phyloP scores from a whole-genome alignment of 441 rosid genomes.

The Iberis amara region DNA sequence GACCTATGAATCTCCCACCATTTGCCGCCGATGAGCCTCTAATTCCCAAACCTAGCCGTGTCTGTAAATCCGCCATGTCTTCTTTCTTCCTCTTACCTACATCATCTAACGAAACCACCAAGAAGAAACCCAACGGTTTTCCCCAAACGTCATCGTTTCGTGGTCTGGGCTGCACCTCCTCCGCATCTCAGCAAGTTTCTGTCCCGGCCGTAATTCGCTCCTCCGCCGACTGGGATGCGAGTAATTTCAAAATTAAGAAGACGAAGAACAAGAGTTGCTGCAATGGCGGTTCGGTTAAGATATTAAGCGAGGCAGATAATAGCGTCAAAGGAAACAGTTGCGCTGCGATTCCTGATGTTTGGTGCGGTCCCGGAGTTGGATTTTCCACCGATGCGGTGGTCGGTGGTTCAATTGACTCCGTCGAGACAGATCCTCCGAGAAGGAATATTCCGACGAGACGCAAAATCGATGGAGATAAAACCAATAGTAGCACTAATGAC shows the following conservation, averaged over 20 bases:
- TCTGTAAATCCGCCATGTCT: slow-evolving; percentile 38
- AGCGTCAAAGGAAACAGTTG: slow-evolving; percentile 33
- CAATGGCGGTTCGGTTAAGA: slow-evolving; percentile 25
- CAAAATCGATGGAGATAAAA: slow-evolving; percentile 56
- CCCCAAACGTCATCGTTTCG: slow-evolving; percentile 45
- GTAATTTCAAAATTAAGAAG: slow-evolving; percentile 44
- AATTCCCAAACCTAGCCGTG: slow-evolving; percentile 30
- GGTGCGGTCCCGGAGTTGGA: slow-evolving; percentile 83
- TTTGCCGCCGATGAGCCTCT: slow-evolving; percentile 26
- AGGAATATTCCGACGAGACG: slow-evolving; percentile 58
- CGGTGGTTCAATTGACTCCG: slow-evolving; percentile 59
- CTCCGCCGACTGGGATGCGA: slow-evolving; percentile 71
- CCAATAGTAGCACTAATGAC: slow-evolving; percentile 18
- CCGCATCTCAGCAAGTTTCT: slow-evolving; percentile 72
- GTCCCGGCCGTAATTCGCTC: slow-evolving; percentile 72
- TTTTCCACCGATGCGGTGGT: slow-evolving; percentile 57
- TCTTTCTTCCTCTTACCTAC: slow-evolving; percentile 42
- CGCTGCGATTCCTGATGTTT: slow-evolving; percentile 37
- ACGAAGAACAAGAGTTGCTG: slow-evolving; percentile 22
- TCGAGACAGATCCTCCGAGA: slow-evolving; percentile 40
- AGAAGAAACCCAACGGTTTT: slow-evolving; percentile 43
- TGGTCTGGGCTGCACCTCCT: slow-evolving; percentile 65
- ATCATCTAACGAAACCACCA: slow-evolving; percentile 30
- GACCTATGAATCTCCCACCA: slow-evolving; percentile 35
- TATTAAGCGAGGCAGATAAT: slow-evolving; percentile 27